Percentiles rank a stretch among this genome's conserved stretches.
Conservation (phyloP, 2,329 filamentous ascomycete genomes). For the Rachicladosporium sp. region DNA sequence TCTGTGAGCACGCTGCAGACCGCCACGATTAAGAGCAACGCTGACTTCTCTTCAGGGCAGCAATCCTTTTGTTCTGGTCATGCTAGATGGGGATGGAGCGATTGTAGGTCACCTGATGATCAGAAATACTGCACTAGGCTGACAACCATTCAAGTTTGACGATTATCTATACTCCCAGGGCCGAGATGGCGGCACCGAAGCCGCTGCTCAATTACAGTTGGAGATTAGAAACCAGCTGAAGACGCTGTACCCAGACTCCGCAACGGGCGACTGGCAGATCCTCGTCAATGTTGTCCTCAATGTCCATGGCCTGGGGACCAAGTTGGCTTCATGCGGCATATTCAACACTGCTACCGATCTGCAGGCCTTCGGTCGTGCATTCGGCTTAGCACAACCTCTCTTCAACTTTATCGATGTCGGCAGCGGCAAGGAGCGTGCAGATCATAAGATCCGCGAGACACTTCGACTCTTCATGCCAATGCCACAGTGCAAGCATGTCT, state of each 20-base stretch:
- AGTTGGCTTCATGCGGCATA: conserved; percentile 29
- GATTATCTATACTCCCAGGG: conserved; percentile 31
- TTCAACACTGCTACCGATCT: conserved; percentile 29
- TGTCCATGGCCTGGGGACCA: conserved; percentile 32
- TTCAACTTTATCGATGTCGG: conserved; percentile 38
- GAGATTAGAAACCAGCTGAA: conserved; percentile 32
- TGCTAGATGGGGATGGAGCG: conserved; percentile 39
- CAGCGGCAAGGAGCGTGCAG: conserved; percentile 33
- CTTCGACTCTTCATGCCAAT: conserved; percentile 35
- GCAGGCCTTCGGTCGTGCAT: conserved; percentile 31
- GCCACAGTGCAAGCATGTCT: conserved; percentile 32
- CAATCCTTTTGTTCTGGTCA: conserved; percentile 33
- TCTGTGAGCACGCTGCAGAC: conserved; percentile 10
- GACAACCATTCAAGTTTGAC: conserved; percentile 25
- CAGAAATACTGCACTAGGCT: neutral
- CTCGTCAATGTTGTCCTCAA: conserved; percentile 37
- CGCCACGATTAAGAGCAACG: neutral
- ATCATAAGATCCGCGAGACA: conserved; percentile 36
- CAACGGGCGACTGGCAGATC: conserved; percentile 30
- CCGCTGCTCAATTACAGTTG: conserved; percentile 30
- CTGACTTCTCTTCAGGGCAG: conserved; percentile 12
- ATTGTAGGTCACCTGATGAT: conserved; percentile 22
- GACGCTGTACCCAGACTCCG: conserved; percentile 25
- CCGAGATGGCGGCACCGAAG: conserved; percentile 34
- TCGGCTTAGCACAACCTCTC: conserved; percentile 32